These are phyloP conservation scores for Spiraea crenata DNA, from an alignment of 331 rosid genomes.

Conservation along the genomic window DNA sequence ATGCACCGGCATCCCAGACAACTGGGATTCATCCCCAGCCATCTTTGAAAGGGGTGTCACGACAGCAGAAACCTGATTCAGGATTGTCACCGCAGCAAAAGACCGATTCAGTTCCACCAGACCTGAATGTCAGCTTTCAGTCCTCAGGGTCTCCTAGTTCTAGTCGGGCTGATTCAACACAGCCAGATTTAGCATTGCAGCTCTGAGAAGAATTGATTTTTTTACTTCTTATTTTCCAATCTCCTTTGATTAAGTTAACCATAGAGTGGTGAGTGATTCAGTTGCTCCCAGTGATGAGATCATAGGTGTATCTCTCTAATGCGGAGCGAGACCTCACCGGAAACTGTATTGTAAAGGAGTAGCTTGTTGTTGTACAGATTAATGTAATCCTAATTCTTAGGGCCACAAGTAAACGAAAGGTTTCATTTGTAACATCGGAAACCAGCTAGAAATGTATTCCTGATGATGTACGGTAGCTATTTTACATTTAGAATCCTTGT, in stretches of 20 bases:
- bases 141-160: slow-evolving; percentile 63
- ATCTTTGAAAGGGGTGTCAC: slow-evolving; percentile 34
- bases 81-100: slow-evolving; percentile 38
- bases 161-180: slow-evolving; percentile 52
- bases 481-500: slow-evolving; percentile 14
- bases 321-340: slow-evolving; percentile 30
- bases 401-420: slow-evolving; percentile 28
- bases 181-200: slow-evolving; percentile 64
- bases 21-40: slow-evolving; percentile 32
- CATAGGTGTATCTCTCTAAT: slow-evolving; percentile 20
- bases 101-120: slow-evolving; percentile 52
- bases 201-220: slow-evolving; percentile 42
- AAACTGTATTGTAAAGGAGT: slow-evolving; percentile 45
- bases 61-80: slow-evolving; percentile 27
- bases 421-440: slow-evolving; percentile 36
- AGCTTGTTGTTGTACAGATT: slow-evolving; percentile 54
- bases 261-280: slow-evolving; percentile 43
- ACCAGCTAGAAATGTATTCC: slow-evolving; percentile 26
- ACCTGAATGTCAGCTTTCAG: slow-evolving; percentile 53
- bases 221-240: background rate
- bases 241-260: slow-evolving; percentile 41
- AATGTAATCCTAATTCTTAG: slow-evolving; percentile 40
- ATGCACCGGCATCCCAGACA: slow-evolving; percentile 12
- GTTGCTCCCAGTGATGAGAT: slow-evolving; percentile 37
- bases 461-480: slow-evolving; percentile 15